These are phyloP conservation scores for Peronosclerospora sorghi DNA, from an alignment of 352 stramenopile genomes.

Conservation along the genomic window DNA sequence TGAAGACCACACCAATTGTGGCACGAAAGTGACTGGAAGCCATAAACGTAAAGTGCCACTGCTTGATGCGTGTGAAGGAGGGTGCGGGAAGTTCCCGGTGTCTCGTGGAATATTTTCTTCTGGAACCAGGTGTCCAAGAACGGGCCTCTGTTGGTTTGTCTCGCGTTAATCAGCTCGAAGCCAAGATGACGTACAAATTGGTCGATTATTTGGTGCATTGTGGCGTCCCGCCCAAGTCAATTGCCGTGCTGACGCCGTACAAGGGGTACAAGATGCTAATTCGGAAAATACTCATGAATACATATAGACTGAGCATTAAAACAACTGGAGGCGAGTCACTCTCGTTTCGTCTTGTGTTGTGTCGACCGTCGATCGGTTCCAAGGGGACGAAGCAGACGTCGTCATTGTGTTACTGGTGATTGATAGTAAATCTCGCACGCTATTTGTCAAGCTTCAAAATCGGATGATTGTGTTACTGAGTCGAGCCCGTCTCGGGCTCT, in stretches of 20 bases:
- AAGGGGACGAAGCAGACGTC: slow-evolving; percentile 83
- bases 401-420: slow-evolving; percentile 83
- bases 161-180: slow-evolving; percentile 59
- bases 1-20: slow-evolving; percentile 60
- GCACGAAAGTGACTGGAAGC: slow-evolving; percentile 38
- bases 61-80: slow-evolving; percentile 24
- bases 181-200: slow-evolving; percentile 66
- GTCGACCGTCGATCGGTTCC: slow-evolving; percentile 82
- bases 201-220: slow-evolving; percentile 70
- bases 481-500: slow-evolving; percentile 76
- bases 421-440: slow-evolving; percentile 73
- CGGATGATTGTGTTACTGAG: slow-evolving; percentile 85
- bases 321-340: slow-evolving; percentile 14
- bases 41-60: slow-evolving; percentile 5
- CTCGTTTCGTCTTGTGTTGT: slow-evolving; percentile 38
- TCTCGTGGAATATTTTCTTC: slow-evolving; percentile 73
- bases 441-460: slow-evolving; percentile 82
- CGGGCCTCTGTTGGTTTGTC: slow-evolving; percentile 61
- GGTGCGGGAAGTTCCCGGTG: slow-evolving; percentile 76
- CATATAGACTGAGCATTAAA: slow-evolving; percentile 20
- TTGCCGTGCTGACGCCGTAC: slow-evolving; percentile 85
- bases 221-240: slow-evolving; percentile 51
- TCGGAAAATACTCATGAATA: slow-evolving; percentile 50
- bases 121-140: slow-evolving; percentile 61
- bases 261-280: slow-evolving; percentile 84